Evolutionary conservation across 2,329 filamentous ascomycete species (phyloP), one percentile per base, ranked within the genome.

Genomic region (Fusarium oxysporum): DNA sequence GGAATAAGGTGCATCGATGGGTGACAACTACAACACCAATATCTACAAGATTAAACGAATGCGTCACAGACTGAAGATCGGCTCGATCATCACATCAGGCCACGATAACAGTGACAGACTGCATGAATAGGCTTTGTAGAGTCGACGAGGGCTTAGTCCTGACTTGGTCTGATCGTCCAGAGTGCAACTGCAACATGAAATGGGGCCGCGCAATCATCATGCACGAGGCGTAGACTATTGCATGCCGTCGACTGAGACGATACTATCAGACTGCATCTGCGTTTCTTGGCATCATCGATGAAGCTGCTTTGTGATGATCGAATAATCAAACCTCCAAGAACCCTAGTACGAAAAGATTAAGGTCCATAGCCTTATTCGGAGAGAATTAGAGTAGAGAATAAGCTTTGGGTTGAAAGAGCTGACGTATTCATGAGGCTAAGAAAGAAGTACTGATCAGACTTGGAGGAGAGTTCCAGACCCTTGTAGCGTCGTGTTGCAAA

Each of bases 201-300:
- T 45, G 62, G 63, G 71, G 71, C 71, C 71, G 38, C 71, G 71
- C 71, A 73, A 73, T 68, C 71, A 58, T 63, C 51, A 41, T 48
- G 45, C 38, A 45, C 30, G 62, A 74, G 70, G 66, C 66, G 71
- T 64, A 37, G 25, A 59, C 43, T 62, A 12, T 44, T 62, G 48
- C 67, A 72, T 74, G 47, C 53, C 71, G 59, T 62, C 38, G 35
- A 54, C n/a, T 38, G 23, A 37, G 13, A 40, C 45, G 25, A 59
- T 33, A 37, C 19, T 23, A 65, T 45, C 59, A 21, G 28, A 21
- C 47, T 28, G 33, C n/a, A 55, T 57, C 54, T 35, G 23, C 21
- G 41, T 28, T 38, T 54, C 71, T 72, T 74, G 71, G 63, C 63
- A 62, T 38, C 35, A 50, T 40, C 23, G 45, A 60, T 43, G 48